Conservation (phyloP, 2,329 filamentous ascomycete species). For the Ophiostoma piceae region DNA sequence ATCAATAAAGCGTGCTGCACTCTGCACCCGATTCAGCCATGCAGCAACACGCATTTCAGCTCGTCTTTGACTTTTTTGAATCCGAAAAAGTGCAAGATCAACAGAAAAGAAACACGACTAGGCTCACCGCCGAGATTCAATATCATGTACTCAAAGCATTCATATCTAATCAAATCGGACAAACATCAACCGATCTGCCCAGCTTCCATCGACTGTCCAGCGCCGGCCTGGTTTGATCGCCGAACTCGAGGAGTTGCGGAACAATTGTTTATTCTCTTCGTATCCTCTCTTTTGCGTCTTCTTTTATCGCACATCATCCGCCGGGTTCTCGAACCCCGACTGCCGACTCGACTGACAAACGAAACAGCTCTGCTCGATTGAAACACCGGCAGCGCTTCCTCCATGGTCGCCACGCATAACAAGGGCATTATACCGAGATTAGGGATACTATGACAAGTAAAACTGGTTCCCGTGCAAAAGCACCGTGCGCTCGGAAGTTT, state of each 20-base stretch:
- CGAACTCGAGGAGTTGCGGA: neutral
- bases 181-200: neutral
- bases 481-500: slow-evolving; percentile 1
- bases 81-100: slow-evolving; percentile 6
- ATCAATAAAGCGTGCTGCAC: neutral
- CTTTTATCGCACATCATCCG: neutral
- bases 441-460: neutral
- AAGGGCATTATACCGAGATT: neutral
- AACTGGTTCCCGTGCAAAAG: neutral
- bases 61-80: neutral
- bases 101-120: neutral
- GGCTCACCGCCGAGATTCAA: neutral
- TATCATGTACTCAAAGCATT: neutral
- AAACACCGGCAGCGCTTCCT: neutral
- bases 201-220: neutral
- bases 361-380: neutral
- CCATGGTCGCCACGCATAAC: neutral
- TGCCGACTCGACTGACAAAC: neutral
- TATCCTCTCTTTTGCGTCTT: neutral
- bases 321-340: neutral
- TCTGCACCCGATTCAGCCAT: neutral
- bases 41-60: neutral
- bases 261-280: neutral
- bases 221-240: slow-evolving; percentile 4
- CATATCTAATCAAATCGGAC: neutral